These are phyloP conservation scores for Corynespora cassiicola DNA, from an alignment of 2,329 filamentous ascomycete genomes.

Conservation along the genomic window DNA sequence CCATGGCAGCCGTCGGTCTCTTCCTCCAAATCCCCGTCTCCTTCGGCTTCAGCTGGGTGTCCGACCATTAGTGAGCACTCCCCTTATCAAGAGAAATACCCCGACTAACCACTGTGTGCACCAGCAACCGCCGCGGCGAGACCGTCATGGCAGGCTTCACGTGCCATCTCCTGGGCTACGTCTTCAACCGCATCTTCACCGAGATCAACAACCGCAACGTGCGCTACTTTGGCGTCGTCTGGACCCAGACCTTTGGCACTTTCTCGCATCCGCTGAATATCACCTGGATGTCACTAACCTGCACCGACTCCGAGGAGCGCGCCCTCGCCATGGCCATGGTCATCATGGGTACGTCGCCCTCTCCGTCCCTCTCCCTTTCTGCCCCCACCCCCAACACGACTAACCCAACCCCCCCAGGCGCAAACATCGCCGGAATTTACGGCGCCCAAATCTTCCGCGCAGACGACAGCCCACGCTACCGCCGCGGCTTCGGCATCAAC, in stretches of 20 bases:
- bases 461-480: slow-evolving; percentile 60
- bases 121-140: slow-evolving; percentile 57
- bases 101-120: slow-evolving; percentile 28
- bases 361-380: too few relatives aligned
- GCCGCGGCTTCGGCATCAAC: slow-evolving; percentile 57
- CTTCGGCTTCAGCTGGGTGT: slow-evolving; percentile 60
- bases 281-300: slow-evolving; percentile 65
- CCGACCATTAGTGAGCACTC: too few relatives aligned
- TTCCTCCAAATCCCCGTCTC: slow-evolving; percentile 61
- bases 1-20: slow-evolving; percentile 62
- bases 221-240: slow-evolving; percentile 62
- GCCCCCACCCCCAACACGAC: too few relatives aligned
- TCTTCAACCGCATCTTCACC: slow-evolving; percentile 62
- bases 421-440: slow-evolving; percentile 67
- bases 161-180: slow-evolving; percentile 57
- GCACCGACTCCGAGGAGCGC: slow-evolving; percentile 63
- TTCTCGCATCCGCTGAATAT: slow-evolving; percentile 66
- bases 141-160: slow-evolving; percentile 59
- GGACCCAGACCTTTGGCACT: slow-evolving; percentile 62
- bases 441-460: slow-evolving; percentile 66
- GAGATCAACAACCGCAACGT: slow-evolving; percentile 43
- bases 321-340: slow-evolving; percentile 67
- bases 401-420: slow-evolving; percentile 54
- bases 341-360: too few relatives aligned
- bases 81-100: too few relatives aligned